These are phyloP conservation scores for Vitis hybrid DNA, from an alignment of 177 flowering plant genomes.

Conservation along the genomic window DNA sequence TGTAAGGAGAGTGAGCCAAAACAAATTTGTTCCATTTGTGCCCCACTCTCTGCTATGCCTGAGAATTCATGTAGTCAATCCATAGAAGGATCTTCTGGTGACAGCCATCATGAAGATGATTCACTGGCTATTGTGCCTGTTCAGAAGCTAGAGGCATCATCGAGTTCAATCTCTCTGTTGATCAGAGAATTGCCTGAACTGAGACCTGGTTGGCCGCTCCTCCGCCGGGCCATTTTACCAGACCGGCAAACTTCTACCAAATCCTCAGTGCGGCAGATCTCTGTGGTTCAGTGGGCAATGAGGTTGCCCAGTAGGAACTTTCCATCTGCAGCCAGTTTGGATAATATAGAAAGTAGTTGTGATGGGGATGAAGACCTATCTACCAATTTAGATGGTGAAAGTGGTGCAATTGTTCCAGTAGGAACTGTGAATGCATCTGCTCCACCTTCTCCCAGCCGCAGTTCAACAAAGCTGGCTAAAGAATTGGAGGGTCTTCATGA, in stretches of 20 bases:
- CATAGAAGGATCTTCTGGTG: conserved; percentile 19
- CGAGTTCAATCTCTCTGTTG: conserved; percentile 37
- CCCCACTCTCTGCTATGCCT: conserved; percentile 17
- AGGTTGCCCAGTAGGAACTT: conserved; percentile 33
- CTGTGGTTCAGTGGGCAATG: conserved; percentile 62
- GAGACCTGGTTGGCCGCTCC: conserved; percentile 74
- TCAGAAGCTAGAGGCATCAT: conserved; percentile 31
- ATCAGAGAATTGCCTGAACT: conserved; percentile 45
- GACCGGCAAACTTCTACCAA: conserved; percentile 8
- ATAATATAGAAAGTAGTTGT: conserved; percentile 21
- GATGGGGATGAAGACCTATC: conserved; percentile 13
- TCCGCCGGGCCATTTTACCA: conserved; percentile 27
- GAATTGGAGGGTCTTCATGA: conserved; percentile 73
- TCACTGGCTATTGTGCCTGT: conserved; percentile 66
- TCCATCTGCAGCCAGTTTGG: conserved; percentile 23
- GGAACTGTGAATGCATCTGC: conserved; percentile 25
- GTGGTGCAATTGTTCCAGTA: conserved; percentile 56
- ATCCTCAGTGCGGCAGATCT: conserved; percentile 24
- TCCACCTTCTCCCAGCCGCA: conserved; percentile 26
- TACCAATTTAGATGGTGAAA: conserved; percentile 34
- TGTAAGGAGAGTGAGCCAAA: conserved; percentile 4
- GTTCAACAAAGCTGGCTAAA: conserved; percentile 26
- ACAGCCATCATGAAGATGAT: conserved; percentile 28
- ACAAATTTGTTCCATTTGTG: conserved; percentile 53
- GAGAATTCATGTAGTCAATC: conserved; percentile 15